phyloP scores from a whole-genome alignment of 2,329 filamentous ascomycete species.

The Trematosphaeria pertusa region DNA sequence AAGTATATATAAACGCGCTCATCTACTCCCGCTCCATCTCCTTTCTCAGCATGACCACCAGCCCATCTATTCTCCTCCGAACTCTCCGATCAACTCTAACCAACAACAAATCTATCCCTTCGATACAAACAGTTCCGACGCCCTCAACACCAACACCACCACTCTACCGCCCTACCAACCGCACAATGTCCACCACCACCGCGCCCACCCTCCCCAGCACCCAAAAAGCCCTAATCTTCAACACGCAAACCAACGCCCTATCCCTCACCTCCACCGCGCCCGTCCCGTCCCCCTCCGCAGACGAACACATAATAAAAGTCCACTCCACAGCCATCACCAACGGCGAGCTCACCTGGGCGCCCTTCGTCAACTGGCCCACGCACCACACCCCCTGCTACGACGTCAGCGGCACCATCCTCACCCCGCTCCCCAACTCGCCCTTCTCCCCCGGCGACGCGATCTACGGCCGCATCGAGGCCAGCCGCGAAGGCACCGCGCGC shows the following conservation, averaged over 20 bases:
- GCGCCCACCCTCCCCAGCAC: slow-evolving; percentile 13
- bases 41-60: not conserved
- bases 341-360: slow-evolving; percentile 53
- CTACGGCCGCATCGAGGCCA: slow-evolving; percentile 32
- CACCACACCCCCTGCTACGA: slow-evolving; percentile 52
- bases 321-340: slow-evolving; percentile 51
- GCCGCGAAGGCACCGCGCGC: slow-evolving; percentile 45
- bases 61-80: not conserved
- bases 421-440: slow-evolving; percentile 41
- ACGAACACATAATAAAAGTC: slow-evolving; percentile 51
- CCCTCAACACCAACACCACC: too few species aligned
- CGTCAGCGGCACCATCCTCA: slow-evolving; percentile 52
- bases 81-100: not conserved
- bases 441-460: slow-evolving; percentile 46
- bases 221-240: slow-evolving; percentile 28
- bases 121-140: not conserved
- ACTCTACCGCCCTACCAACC: too few species aligned
- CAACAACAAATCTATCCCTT: not conserved
- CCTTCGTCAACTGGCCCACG: slow-evolving; percentile 28
- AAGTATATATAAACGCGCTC: too few species aligned
- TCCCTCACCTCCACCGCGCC: slow-evolving; percentile 16
- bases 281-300: slow-evolving; percentile 11
- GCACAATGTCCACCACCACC: not conserved
- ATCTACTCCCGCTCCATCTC: not conserved
- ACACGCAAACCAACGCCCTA: slow-evolving; percentile 19